Conservation (phyloP, 306 rosid species). For the Alnus rubra region DNA sequence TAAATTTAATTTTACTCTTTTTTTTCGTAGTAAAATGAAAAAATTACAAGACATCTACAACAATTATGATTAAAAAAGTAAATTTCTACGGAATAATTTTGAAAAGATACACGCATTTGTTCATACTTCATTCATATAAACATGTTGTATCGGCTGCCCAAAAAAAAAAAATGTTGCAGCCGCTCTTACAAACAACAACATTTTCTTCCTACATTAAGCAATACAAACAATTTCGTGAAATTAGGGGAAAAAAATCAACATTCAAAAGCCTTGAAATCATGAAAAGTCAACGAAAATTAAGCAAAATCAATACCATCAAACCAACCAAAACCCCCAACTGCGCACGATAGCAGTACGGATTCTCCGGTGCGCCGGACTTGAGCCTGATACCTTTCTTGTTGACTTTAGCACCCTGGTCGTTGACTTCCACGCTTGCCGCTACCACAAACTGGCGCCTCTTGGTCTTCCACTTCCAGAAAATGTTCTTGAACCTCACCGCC, state of each 20-base stretch:
- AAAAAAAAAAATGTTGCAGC: no score
- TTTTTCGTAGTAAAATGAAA: no score
- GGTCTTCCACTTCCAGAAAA: constrained; percentile 53
- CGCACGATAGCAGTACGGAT: constrained; percentile 23
- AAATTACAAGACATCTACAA: no score
- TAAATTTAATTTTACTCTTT: no score
- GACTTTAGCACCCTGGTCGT: constrained; percentile 35
- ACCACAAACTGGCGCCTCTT: constrained; percentile 49
- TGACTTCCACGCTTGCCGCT: constrained; percentile 54
- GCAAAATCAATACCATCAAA: constrained; percentile 29
- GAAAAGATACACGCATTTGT: no score
- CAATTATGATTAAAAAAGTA: no score
- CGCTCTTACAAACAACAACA: neutral
- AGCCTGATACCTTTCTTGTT: constrained; percentile 46
- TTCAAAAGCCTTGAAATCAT: neutral
- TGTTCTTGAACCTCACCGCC: constrained; percentile 63
- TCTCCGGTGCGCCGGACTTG: constrained; percentile 46
- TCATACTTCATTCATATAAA: no score
- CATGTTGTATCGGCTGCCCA: no score
- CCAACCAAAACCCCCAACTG: constrained; percentile 33
- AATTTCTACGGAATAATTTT: no score
- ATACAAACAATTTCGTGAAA: neutral
- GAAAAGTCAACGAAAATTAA: constrained; percentile 4
- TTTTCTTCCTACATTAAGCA: neutral
- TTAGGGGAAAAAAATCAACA: neutral